Conservation (phyloP, 2,329 filamentous ascomycete genomes). For the Plenodomus lindquistii region DNA sequence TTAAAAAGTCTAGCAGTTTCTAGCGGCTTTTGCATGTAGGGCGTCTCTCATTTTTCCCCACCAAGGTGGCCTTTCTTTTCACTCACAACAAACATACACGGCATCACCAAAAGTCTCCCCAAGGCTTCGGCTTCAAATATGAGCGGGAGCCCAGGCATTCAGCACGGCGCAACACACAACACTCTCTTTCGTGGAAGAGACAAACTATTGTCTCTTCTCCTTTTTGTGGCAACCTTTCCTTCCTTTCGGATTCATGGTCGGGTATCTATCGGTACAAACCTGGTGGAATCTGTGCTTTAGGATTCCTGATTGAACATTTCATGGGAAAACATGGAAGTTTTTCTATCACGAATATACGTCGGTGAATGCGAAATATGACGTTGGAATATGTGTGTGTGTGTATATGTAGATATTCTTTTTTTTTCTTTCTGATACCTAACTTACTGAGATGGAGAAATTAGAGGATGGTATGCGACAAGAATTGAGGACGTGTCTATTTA, state of each 20-base stretch:
- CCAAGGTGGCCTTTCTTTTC: background rate
- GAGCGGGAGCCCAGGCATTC: slow-evolving; percentile 1
- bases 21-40: slow-evolving; percentile 14
- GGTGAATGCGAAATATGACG: no score
- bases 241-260: background rate
- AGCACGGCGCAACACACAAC: background rate
- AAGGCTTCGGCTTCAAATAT: slow-evolving; percentile 3
- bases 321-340: no score
- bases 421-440: background rate
- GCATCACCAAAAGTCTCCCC: slow-evolving; percentile 10
- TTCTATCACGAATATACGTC: no score
- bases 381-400: background rate
- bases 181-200: no score
- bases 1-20: slow-evolving; percentile 11
- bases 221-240: background rate
- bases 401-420: background rate
- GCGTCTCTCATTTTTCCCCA: background rate
- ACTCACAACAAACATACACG: slow-evolving; percentile 4
- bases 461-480: no score
- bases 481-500: no score
- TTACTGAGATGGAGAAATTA: background rate
- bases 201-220: background rate
- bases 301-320: no score
- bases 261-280: no score
- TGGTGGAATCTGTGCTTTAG: no score